phyloP scores from a whole-genome alignment of 108 stramenopile species.

The Skeletonema potamos region DNA sequence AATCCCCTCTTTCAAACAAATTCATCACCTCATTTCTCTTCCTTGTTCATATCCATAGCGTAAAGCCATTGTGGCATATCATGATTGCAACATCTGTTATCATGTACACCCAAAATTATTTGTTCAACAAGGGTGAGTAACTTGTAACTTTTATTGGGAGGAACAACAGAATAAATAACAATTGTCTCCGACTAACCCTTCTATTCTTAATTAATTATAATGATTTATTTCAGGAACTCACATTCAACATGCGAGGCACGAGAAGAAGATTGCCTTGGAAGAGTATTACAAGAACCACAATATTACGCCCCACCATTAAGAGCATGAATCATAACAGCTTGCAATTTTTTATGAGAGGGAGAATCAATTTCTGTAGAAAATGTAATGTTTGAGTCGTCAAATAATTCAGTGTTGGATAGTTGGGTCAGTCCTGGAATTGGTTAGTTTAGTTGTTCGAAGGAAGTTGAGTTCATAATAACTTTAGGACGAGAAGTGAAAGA shows the following conservation, averaged over 20 bases:
- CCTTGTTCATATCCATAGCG: background rate
- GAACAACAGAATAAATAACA: background rate
- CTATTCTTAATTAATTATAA: background rate
- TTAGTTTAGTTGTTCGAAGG: background rate
- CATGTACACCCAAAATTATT: conserved; percentile 63
- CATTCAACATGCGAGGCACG: conserved; percentile 14
- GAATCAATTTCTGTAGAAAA: conserved; percentile 3
- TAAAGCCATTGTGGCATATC: conserved; percentile 63
- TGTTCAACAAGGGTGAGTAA: conserved; percentile 54
- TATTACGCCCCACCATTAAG: conserved; percentile 23
- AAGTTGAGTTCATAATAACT: background rate
- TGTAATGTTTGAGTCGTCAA: background rate
- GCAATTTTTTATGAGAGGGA: background rate
- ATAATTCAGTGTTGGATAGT: background rate
- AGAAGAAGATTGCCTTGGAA: conserved; percentile 28
- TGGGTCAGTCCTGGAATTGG: background rate
- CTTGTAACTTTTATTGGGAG: background rate
- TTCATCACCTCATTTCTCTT: background rate
- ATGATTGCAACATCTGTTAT: conserved; percentile 59
- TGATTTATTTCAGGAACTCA: background rate
- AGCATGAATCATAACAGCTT: background rate
- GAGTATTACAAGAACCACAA: conserved; percentile 38
- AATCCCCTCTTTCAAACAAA: background rate
- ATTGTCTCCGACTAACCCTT: background rate
- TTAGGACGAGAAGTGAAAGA: background rate